These are phyloP conservation scores for Euphorbia pulcherrima DNA, from an alignment of 345 rosid species.

Conservation along the genomic window DNA sequence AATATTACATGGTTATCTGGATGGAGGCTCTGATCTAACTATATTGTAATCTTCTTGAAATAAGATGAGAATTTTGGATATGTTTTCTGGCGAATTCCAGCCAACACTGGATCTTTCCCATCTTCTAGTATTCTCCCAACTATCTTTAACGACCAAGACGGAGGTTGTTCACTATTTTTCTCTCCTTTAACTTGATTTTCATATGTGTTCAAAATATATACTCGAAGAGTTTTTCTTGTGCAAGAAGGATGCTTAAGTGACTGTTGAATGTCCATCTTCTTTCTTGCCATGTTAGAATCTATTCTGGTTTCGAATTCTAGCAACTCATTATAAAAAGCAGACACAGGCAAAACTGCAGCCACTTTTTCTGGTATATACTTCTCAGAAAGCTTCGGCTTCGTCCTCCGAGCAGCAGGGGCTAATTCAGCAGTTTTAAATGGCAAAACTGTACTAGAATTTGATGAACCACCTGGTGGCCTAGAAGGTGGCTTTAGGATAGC, in stretches of 20 bases:
- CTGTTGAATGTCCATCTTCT: constrained; percentile 47
- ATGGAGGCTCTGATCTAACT: constrained; percentile 53
- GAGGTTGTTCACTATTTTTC: constrained; percentile 28
- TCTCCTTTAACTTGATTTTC: constrained; percentile 37
- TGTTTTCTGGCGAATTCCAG: constrained; percentile 34
- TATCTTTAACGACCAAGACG: no score
- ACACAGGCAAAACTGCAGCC: constrained; percentile 45
- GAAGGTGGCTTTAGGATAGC: constrained; percentile 48
- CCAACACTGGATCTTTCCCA: constrained; percentile 49
- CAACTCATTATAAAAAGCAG: constrained; percentile 46
- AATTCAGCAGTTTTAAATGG: constrained; percentile 55
- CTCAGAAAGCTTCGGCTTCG: constrained; percentile 45
- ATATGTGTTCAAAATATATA: constrained; percentile 50
- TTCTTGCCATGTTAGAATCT: constrained; percentile 47
- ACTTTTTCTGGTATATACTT: constrained; percentile 49
- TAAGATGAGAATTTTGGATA: constrained; percentile 50
- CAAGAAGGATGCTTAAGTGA: constrained; percentile 42
- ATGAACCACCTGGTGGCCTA: constrained; percentile 36
- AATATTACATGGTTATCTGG: constrained; percentile 52
- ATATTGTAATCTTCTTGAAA: constrained; percentile 52
- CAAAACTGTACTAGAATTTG: constrained; percentile 27
- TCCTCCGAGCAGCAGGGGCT: constrained; percentile 42
- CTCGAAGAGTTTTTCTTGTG: constrained; percentile 43
- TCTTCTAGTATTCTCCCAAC: constrained; percentile 57
- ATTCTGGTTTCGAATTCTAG: constrained; percentile 53